Conservation (phyloP, 2,329 filamentous ascomycete genomes). For the Botrytis byssoidea region DNA sequence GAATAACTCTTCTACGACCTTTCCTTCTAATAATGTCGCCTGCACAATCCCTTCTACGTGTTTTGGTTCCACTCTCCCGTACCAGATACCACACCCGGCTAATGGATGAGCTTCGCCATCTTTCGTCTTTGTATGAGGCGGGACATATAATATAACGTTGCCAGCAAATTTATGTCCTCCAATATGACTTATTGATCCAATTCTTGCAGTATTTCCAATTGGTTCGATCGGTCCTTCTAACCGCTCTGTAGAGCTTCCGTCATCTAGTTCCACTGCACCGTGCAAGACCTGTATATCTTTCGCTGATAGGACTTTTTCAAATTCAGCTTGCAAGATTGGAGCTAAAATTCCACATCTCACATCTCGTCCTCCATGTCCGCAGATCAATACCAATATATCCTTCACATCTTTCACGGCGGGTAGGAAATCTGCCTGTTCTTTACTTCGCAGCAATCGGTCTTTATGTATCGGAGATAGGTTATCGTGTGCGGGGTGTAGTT, state of each 20-base stretch:
- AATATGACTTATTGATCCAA: conserved; percentile 75
- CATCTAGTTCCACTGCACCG: conserved; percentile 42
- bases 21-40: conserved; percentile 67
- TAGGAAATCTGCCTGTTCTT: conserved; percentile 52
- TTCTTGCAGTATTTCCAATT: conserved; percentile 48
- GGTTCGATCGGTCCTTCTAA: conserved; percentile 42
- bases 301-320: conserved; percentile 57
- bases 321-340: conserved; percentile 69
- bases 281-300: conserved; percentile 50
- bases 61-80: conserved; percentile 71
- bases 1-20: conserved; percentile 68
- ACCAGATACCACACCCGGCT: conserved; percentile 75
- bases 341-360: conserved; percentile 78
- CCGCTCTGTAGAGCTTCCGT: conserved; percentile 39
- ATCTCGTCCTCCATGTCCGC: conserved; percentile 82
- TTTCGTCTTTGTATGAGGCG: conserved; percentile 48
- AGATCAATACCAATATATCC: conserved; percentile 78
- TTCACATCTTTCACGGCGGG: conserved; percentile 58
- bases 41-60: conserved; percentile 74
- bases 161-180: conserved; percentile 85
- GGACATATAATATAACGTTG: conserved; percentile 79
- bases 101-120: conserved; percentile 54
- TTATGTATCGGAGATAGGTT: conserved; percentile 55
- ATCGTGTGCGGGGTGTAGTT: conserved; percentile 61
- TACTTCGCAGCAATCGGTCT: conserved; percentile 52